Percentiles rank a stretch among this genome's conserved stretches.
Conservation (phyloP, 202 grass and related monocot species). For the Brachypodium distachyon region DNA sequence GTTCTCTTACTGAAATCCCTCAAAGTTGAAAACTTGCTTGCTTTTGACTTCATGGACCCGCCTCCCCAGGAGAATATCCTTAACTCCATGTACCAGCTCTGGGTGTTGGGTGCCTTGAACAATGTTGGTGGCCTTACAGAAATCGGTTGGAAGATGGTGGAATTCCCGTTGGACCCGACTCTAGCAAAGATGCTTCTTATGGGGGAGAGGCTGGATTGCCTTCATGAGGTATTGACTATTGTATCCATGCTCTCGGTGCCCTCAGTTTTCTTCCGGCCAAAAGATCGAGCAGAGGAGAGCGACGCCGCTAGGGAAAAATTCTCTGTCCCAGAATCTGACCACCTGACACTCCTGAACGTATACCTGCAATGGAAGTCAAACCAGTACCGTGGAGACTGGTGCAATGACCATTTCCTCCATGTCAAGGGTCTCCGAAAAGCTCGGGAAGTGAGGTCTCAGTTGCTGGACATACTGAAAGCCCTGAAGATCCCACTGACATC, state of each 20-base stretch:
- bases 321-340: slow-evolving; percentile 89
- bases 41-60: slow-evolving; percentile 99
- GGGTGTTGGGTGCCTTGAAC: slow-evolving; percentile 93
- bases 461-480: slow-evolving; percentile 79
- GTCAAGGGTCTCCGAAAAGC: slow-evolving; percentile 88
- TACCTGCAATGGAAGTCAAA: slow-evolving; percentile 90
- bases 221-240: slow-evolving; percentile 87
- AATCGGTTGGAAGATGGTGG: slow-evolving; percentile 99
- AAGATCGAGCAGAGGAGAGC: slow-evolving; percentile 88
- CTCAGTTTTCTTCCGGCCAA: slow-evolving; percentile 88
- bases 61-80: slow-evolving; percentile 97
- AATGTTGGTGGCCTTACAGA: slow-evolving; percentile 85
- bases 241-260: slow-evolving; percentile 98
- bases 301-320: slow-evolving; percentile 91
- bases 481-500: slow-evolving; percentile 76
- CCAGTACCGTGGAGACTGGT: slow-evolving; percentile 83
- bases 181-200: slow-evolving; percentile 91
- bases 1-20: slow-evolving; percentile 92
- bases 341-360: slow-evolving; percentile 80
- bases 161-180: slow-evolving; percentile 83
- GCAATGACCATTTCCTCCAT: slow-evolving; percentile 86
- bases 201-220: slow-evolving; percentile 64
- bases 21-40: slow-evolving; percentile 88
- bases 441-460: slow-evolving; percentile 78
- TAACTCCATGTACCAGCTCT: slow-evolving; percentile 98